A percentile compares a stretch with the other conserved stretches of the same genome.
These are phyloP conservation scores for Pyrrhoderma noxium DNA, from an alignment of 1,284 basidiomycete genomes.

Conservation along the genomic window DNA sequence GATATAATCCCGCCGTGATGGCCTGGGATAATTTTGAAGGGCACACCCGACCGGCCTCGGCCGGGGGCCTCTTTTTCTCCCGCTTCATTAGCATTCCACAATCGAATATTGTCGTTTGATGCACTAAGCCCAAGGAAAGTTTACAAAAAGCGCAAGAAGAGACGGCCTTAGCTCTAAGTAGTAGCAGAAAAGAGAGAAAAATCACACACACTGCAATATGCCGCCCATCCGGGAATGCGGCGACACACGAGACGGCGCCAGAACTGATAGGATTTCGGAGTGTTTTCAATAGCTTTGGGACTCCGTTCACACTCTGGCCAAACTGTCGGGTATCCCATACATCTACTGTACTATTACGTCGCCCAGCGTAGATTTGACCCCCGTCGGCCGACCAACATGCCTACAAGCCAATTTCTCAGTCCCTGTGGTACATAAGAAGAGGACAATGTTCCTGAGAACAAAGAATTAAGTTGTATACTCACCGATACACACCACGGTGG, in stretches of 20 bases:
- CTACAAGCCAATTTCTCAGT: slow-evolving; percentile 33
- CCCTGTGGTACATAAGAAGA: not conserved
- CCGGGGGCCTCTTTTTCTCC: slow-evolving; percentile 49
- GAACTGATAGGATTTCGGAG: slow-evolving; percentile 84
- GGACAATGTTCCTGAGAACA: not conserved
- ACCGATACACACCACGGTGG: slow-evolving; percentile 96
- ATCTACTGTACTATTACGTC: slow-evolving; percentile 87
- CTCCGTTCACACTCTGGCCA: slow-evolving; percentile 50
- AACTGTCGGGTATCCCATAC: slow-evolving; percentile 87
- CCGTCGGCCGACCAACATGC: slow-evolving; percentile 94
- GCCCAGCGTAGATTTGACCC: slow-evolving; percentile 82
- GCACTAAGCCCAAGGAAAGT: slow-evolving; percentile 44
- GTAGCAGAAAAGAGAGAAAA: slow-evolving; percentile 18
- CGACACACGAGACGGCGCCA: slow-evolving; percentile 87
- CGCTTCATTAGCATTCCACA: slow-evolving; percentile 87
- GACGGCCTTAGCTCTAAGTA: not conserved
- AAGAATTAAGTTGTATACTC: not conserved
- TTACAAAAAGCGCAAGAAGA: not conserved
- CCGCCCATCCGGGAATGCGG: slow-evolving; percentile 82
- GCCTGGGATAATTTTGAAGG: slow-evolving; percentile 94
- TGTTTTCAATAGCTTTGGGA: slow-evolving; percentile 72
- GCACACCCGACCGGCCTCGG: slow-evolving; percentile 40
- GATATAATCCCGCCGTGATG: slow-evolving; percentile 94
- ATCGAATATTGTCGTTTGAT: slow-evolving; percentile 85
- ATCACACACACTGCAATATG: slow-evolving; percentile 79